Percentiles rank a stretch among this genome's conserved stretches.
Evolutionary conservation across 2,329 filamentous ascomycete species (phyloP).

Genomic region (Cercospora sp.): DNA sequence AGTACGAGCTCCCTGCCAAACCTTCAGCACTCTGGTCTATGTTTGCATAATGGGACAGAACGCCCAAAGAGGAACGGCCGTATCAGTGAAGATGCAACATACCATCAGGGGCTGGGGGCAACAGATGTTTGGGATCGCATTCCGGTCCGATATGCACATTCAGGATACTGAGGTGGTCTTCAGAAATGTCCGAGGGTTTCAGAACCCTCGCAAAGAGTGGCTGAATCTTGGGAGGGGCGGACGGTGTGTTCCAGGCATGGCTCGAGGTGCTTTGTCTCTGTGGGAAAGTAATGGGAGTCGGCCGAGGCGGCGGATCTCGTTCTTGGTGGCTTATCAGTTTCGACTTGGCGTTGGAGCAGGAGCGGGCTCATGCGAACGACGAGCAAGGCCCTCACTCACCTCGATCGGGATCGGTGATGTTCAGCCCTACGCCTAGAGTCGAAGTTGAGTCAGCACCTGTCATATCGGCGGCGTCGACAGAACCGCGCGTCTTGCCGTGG

Average conservation of each 20-base stretch:
- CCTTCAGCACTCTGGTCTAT: neutral
- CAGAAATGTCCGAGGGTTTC: slow-evolving; percentile 45
- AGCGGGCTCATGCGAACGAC: neutral
- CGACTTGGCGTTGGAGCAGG: neutral
- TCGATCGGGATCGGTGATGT: slow-evolving; percentile 31
- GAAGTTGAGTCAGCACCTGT: slow-evolving; percentile 7
- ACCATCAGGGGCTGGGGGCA: slow-evolving; percentile 39
- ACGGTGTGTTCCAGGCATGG: slow-evolving; percentile 23
- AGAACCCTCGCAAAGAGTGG: slow-evolving; percentile 46
- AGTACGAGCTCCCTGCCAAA: slow-evolving; percentile 34
- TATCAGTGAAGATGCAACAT: neutral
- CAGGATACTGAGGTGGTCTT: slow-evolving; percentile 43
- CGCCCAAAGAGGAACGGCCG: neutral
- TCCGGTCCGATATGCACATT: slow-evolving; percentile 45
- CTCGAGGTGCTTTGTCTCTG: slow-evolving; percentile 3
- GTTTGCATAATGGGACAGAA: neutral
- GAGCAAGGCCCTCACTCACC: slow-evolving; percentile 7
- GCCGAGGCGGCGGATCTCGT: slow-evolving; percentile 33
- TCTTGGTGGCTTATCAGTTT: slow-evolving; percentile 27
- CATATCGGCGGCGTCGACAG: neutral
- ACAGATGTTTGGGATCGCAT: slow-evolving; percentile 44
- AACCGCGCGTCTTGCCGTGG: neutral
- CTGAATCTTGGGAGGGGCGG: slow-evolving; percentile 43
- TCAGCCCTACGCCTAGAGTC: slow-evolving; percentile 20
- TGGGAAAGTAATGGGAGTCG: slow-evolving; percentile 35